phyloP scores from a whole-genome alignment of 371 early-diverging fungal genomes.

The Coemansia sp. region DNA sequence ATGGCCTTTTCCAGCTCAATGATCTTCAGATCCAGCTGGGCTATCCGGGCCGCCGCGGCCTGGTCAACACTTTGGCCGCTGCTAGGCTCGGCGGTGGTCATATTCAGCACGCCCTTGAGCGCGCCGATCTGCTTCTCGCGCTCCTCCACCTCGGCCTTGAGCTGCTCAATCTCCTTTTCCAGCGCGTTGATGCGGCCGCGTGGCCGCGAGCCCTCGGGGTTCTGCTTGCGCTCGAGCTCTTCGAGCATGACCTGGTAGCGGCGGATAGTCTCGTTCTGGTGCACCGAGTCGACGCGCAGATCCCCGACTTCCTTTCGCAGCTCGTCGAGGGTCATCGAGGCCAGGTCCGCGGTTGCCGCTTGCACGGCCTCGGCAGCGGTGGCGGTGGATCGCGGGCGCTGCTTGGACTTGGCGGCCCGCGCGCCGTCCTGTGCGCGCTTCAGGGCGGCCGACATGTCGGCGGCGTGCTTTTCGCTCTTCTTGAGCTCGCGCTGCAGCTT shows the following conservation, averaged over 20 bases:
- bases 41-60: slow-evolving; percentile 14
- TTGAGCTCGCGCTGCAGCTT: slow-evolving; percentile 19
- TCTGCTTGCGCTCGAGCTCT: slow-evolving; percentile 45
- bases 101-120: slow-evolving; percentile 27
- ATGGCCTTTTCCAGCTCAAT: slow-evolving; percentile 25
- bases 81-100: slow-evolving; percentile 9
- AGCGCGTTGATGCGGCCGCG: slow-evolving; percentile 18
- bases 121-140: slow-evolving; percentile 23
- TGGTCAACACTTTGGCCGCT: background rate
- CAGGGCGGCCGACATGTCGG: slow-evolving; percentile 22
- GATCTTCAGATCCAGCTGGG: slow-evolving; percentile 29
- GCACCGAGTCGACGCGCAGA: slow-evolving; percentile 34
- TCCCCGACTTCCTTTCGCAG: slow-evolving; percentile 30
- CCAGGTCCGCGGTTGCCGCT: slow-evolving; percentile 40
- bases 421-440: slow-evolving; percentile 16
- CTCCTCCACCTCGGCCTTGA: slow-evolving; percentile 16
- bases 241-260: slow-evolving; percentile 20
- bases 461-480: slow-evolving; percentile 27
- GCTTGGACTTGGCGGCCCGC: slow-evolving; percentile 12
- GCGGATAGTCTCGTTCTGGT: slow-evolving; percentile 39
- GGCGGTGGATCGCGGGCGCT: slow-evolving; percentile 38
- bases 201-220: slow-evolving; percentile 35
- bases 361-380: slow-evolving; percentile 32
- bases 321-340: slow-evolving; percentile 32
- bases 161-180: slow-evolving; percentile 35